A percentile compares a stretch with the other conserved stretches of the same genome.
phyloP scores from a whole-genome alignment of 352 stramenopile genomes.

The Phytophthora cajani region DNA sequence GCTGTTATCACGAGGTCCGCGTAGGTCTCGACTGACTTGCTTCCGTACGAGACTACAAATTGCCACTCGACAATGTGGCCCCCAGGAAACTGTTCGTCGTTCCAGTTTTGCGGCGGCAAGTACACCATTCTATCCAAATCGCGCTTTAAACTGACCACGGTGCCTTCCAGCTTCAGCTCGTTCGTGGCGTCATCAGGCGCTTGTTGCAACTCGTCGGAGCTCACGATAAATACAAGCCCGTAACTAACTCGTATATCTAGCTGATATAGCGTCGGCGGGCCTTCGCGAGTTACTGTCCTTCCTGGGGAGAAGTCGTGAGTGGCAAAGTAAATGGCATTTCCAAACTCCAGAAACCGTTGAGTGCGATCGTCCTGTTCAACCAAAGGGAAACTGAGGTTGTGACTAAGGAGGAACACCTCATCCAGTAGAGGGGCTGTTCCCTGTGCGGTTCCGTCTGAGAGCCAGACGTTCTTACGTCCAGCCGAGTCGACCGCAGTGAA shows the following conservation, averaged over 20 bases:
- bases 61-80: constrained; percentile 49
- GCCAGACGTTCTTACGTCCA: neutral
- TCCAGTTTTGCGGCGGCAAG: constrained; percentile 60
- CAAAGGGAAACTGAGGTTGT: neutral
- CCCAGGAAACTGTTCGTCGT: constrained; percentile 32
- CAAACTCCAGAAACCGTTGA: neutral
- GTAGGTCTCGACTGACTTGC: constrained; percentile 34
- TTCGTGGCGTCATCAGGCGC: neutral
- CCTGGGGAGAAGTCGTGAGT: neutral
- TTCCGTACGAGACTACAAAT: constrained; percentile 45
- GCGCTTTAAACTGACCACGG: constrained; percentile 22
- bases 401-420: neutral
- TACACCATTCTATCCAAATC: constrained; percentile 41
- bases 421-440: neutral
- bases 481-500: neutral
- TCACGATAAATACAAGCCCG: constrained; percentile 20
- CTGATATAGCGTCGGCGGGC: constrained; percentile 12
- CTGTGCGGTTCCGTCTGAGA: neutral
- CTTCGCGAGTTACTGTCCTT: neutral
- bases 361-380: neutral
- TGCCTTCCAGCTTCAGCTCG: constrained; percentile 21
- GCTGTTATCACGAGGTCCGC: constrained; percentile 44
- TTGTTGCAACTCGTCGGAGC: neutral
- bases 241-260: constrained; percentile 31
- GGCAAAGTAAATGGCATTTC: neutral